A percentile compares a stretch with the other conserved stretches of the same genome.
Evolutionary conservation across 495 filamentous ascomycete species (phyloP).

Genomic region (Lophium mytilinum): DNA sequence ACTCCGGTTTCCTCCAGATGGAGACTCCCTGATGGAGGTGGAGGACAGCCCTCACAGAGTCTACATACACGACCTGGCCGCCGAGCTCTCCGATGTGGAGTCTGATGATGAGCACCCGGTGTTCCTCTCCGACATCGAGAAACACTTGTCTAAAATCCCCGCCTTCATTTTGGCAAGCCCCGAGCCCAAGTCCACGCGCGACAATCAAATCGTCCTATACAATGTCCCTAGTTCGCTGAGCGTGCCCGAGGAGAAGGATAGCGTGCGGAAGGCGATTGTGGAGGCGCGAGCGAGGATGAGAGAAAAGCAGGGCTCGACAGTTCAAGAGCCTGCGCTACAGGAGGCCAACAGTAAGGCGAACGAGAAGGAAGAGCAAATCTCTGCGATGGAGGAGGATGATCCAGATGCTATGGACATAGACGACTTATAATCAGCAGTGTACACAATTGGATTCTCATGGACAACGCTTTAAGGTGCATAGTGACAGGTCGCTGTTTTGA

Average conservation of each 20-base stretch:
- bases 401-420: conserved; percentile 69
- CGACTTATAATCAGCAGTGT: conserved; percentile 29
- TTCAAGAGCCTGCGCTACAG: conserved; percentile 2
- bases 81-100: conserved; percentile 64
- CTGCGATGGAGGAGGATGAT: conserved; percentile 33
- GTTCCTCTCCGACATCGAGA: conserved; percentile 79
- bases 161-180: conserved; percentile 47
- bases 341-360: conserved; percentile 9
- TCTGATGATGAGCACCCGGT: conserved; percentile 46
- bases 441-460: too few relatives aligned
- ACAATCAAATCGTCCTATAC: conserved; percentile 75
- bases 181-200: conserved; percentile 32
- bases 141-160: conserved; percentile 67
- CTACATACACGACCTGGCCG: conserved; percentile 85
- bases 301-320: conserved; percentile 36
- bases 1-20: conserved; percentile 10
- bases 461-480: too few relatives aligned
- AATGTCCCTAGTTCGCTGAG: conserved; percentile 66
- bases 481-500: too few relatives aligned
- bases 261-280: conserved; percentile 75
- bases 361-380: conserved; percentile 7
- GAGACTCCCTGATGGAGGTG: conserved; percentile 68
- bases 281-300: conserved; percentile 65
- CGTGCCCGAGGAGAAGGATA: conserved; percentile 68
- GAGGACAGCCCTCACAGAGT: conserved; percentile 82